Conservation (phyloP, 768 basidiomycete species). For the Kwoniella mangroviensis region DNA sequence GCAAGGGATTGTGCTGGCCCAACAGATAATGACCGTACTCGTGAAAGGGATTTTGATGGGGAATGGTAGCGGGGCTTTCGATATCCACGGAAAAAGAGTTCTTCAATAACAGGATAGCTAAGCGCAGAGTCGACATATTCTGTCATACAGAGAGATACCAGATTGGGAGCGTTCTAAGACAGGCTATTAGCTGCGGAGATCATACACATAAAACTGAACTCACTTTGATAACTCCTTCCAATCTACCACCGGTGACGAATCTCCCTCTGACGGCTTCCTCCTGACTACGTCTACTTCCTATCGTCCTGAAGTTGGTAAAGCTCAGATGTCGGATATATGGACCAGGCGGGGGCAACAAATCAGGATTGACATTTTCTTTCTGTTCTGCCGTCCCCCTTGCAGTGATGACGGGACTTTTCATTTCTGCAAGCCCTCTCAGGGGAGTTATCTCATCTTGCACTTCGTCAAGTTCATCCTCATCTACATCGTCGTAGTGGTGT, state of each 20-base stretch:
- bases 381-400: conserved; percentile 17
- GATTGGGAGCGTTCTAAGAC: conserved; percentile 80
- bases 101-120: conserved; percentile 79
- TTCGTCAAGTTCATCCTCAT: conserved; percentile 32
- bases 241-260: conserved; percentile 88
- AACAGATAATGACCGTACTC: conserved; percentile 34
- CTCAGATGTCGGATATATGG: conserved; percentile 80
- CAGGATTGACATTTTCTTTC: conserved; percentile 35
- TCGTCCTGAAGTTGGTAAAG: conserved; percentile 96
- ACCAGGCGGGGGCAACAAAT: conserved; percentile 65
- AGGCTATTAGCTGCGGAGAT: conserved; percentile 18
- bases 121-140: conserved; percentile 96
- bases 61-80: conserved; percentile 42
- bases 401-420: conserved; percentile 2
- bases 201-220: conserved; percentile 10
- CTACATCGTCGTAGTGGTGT: conserved; percentile 33
- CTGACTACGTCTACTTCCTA: conserved; percentile 90
- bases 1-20: conserved; percentile 26
- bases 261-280: conserved; percentile 86
- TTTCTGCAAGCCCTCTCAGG: conserved; percentile 7
- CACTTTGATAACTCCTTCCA: conserved; percentile 60
- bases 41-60: conserved; percentile 37
- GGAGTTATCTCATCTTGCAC: conserved; percentile 26
- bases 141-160: conserved; percentile 88
- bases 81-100: conserved; percentile 82